These are phyloP conservation scores for Amanita rimosa DNA, from an alignment of 768 basidiomycete genomes.

Conservation along the genomic window DNA sequence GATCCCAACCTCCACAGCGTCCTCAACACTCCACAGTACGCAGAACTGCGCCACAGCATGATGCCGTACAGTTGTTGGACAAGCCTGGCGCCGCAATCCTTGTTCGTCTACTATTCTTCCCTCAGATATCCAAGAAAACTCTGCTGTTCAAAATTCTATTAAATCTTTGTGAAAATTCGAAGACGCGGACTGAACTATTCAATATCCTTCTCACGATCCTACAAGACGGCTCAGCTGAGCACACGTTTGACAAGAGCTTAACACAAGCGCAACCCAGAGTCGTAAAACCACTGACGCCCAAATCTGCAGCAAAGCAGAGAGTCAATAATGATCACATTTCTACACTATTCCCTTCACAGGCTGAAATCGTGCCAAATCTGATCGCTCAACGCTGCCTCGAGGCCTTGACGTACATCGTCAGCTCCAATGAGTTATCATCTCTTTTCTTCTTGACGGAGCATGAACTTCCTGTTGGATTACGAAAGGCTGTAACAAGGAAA, in stretches of 20 bases:
- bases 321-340: conserved; percentile 39
- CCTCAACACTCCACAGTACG: conserved; percentile 23
- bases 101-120: conserved; percentile 91
- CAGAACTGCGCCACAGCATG: conserved; percentile 53
- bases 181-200: conserved; percentile 86
- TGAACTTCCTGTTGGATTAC: conserved; percentile 74
- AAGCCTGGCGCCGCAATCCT: conserved; percentile 81
- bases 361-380: conserved; percentile 83
- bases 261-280: conserved; percentile 77
- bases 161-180: conserved; percentile 91
- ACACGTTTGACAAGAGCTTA: conserved; percentile 86
- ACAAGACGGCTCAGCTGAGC: conserved; percentile 91
- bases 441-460: conserved; percentile 95
- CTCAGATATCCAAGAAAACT: conserved; percentile 79
- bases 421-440: conserved; percentile 71
- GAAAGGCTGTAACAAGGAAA: conserved; percentile 61
- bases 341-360: conserved; percentile 40
- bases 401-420: conserved; percentile 80
- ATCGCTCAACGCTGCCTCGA: conserved; percentile 94
- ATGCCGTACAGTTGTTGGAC: conserved; percentile 90
- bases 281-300: conserved; percentile 39
- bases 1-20: conserved; percentile 18
- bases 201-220: conserved; percentile 89
- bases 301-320: conserved; percentile 64
- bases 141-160: conserved; percentile 82